Conservation (phyloP, 2,329 filamentous ascomycete species). For the Fusarium avenaceum region DNA sequence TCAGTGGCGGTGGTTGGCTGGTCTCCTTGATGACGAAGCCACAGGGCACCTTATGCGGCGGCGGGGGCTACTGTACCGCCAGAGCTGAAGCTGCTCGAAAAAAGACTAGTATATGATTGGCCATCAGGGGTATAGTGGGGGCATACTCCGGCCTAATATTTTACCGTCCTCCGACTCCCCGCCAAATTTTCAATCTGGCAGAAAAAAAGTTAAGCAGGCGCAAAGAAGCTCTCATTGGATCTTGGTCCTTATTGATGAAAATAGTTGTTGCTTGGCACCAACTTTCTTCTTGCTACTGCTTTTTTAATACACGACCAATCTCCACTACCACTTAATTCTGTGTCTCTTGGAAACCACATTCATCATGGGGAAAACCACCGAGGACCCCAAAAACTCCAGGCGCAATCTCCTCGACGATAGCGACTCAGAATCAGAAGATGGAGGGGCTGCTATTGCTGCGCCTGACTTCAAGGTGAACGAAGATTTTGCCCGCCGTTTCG, state of each 20-base stretch:
- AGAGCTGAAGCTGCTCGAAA: conserved; percentile 11
- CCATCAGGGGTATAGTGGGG: not conserved
- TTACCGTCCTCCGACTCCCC: conserved; percentile 40
- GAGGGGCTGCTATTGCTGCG: conserved; percentile 56
- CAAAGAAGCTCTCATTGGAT: conserved; percentile 38
- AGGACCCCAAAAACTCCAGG: conserved; percentile 57
- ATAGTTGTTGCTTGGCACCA: conserved; percentile 21
- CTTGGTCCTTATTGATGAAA: conserved; percentile 25
- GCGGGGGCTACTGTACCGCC: not conserved
- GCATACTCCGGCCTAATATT: conserved; percentile 11
- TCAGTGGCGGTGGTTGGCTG: conserved; percentile 47
- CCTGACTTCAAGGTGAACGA: conserved; percentile 84
- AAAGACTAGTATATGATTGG: conserved; percentile 27
- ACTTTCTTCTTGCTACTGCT: conserved; percentile 9
- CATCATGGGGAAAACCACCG: conserved; percentile 44
- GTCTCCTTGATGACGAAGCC: conserved; percentile 48
- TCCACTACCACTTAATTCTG: not conserved
- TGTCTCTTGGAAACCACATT: not conserved
- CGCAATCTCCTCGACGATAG: conserved; percentile 69
- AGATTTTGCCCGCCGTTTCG: conserved; percentile 89
- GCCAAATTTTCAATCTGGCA: conserved; percentile 53
- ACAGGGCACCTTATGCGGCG: conserved; percentile 30
- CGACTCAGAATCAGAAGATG: conserved; percentile 63
- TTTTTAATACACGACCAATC: not conserved
- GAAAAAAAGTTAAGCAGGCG: conserved; percentile 47